Evolutionary conservation across 108 stramenopile genomes (phyloP).

Genomic region (Cafeteria roenbergensis): DNA sequence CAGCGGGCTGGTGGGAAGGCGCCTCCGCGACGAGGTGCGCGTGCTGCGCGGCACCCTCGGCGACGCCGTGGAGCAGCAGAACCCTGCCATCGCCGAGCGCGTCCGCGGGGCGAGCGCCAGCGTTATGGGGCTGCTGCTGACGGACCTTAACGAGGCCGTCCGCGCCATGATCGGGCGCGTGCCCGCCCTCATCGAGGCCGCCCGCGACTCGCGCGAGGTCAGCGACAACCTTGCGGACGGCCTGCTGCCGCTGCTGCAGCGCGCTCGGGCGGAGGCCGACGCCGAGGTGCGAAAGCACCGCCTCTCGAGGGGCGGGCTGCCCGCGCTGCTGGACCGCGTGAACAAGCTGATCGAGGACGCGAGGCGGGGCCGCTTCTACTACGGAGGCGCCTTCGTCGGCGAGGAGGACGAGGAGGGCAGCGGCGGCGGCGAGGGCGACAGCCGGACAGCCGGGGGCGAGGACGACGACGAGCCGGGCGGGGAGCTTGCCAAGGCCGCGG

Average conservation of each 20-base stretch:
- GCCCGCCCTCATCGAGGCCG: not conserved
- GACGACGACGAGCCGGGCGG: not conserved
- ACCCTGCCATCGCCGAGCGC: not conserved
- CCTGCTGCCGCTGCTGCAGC: too few species aligned
- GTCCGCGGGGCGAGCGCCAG: not conserved
- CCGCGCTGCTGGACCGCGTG: not conserved
- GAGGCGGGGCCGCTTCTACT: too few species aligned
- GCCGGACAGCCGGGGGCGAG: not conserved
- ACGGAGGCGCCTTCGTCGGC: too few species aligned
- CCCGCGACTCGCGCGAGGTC: not conserved
- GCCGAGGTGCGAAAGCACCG: not conserved
- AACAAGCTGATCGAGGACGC: not conserved
- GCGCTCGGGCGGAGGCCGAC: not conserved
- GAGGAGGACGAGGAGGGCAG: not conserved
- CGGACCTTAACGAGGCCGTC: not conserved
- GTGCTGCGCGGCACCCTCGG: not conserved
- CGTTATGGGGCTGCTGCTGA: not conserved
- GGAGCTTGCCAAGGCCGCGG: not conserved
- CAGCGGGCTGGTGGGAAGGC: too few species aligned
- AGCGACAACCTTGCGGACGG: too few species aligned
- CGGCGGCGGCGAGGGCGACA: too few species aligned
- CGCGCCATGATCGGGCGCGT: not conserved
- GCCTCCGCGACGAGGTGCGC: not conserved
- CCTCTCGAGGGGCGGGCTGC: not conserved
- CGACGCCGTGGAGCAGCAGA: not conserved